phyloP scores from a whole-genome alignment of 805 yeast genomes.

The Millerago galiae region DNA sequence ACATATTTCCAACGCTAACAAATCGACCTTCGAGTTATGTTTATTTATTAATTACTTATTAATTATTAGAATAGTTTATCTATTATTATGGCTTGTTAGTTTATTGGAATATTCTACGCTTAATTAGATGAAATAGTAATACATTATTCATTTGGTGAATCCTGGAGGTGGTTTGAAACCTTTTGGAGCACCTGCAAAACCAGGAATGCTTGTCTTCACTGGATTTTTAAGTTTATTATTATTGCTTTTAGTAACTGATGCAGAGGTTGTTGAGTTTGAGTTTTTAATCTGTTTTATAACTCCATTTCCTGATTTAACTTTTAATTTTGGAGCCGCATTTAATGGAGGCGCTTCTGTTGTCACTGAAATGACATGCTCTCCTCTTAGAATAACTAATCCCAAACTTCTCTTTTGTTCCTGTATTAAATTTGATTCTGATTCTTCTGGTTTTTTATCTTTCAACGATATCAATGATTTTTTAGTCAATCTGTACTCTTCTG shows the following conservation, averaged over 20 bases:
- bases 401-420: constrained; percentile 67
- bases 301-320: constrained; percentile 23
- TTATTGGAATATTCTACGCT: too few relatives aligned
- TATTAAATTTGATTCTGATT: constrained; percentile 29
- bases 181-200: constrained; percentile 30
- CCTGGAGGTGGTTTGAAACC: constrained; percentile 46
- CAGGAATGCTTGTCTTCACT: constrained; percentile 24
- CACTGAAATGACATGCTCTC: constrained; percentile 71
- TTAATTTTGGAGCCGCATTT: constrained; percentile 19
- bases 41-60: too few relatives aligned
- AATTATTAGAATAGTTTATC: too few relatives aligned
- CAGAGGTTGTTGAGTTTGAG: not conserved
- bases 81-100: too few relatives aligned
- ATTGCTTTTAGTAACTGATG: not conserved
- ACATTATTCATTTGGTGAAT: constrained; percentile 23
- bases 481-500: constrained; percentile 77
- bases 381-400: constrained; percentile 80
- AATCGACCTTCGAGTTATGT: too few relatives aligned
- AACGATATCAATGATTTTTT: constrained; percentile 42
- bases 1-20: too few relatives aligned
- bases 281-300: constrained; percentile 25
- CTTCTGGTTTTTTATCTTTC: constrained; percentile 29
- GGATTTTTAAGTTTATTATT: constrained; percentile 18
- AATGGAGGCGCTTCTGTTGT: constrained; percentile 28
- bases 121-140: not conserved